Percentiles rank a stretch among this genome's conserved stretches.
phyloP scores from a whole-genome alignment of 2,329 filamentous ascomycete species.

The Penicillium sp. region DNA sequence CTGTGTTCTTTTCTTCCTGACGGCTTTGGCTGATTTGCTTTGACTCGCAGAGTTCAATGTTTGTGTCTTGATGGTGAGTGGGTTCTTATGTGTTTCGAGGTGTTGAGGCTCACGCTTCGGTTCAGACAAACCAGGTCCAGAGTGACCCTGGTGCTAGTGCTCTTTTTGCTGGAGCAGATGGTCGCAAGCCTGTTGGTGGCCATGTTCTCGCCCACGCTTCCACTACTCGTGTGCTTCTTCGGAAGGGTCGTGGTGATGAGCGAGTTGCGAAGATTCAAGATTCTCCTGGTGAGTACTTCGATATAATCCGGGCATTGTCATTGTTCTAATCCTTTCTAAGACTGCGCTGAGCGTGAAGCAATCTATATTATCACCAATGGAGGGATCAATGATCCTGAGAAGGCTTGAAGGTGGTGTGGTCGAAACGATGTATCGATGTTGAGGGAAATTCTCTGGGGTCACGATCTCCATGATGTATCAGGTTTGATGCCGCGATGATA shows the following conservation, averaged over 20 bases:
- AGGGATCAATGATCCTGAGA: slow-evolving; percentile 67
- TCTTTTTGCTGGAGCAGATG: slow-evolving; percentile 66
- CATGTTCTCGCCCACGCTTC: slow-evolving; percentile 70
- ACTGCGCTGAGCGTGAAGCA: slow-evolving; percentile 67
- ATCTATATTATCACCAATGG: slow-evolving; percentile 70
- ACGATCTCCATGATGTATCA: not conserved
- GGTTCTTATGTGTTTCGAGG: not conserved
- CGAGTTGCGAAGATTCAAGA: slow-evolving; percentile 69
- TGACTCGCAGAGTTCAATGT: slow-evolving; percentile 62
- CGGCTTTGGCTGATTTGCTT: slow-evolving; percentile 12
- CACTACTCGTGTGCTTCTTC: slow-evolving; percentile 63
- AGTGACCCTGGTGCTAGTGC: slow-evolving; percentile 68
- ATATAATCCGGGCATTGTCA: not conserved
- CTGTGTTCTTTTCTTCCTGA: not conserved
- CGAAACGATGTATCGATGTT: not conserved
- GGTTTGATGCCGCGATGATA: not conserved
- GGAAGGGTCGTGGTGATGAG: slow-evolving; percentile 69
- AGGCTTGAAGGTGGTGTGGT: slow-evolving; percentile 44
- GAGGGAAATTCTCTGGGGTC: not conserved
- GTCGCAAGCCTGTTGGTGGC: slow-evolving; percentile 65
- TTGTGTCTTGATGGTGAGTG: slow-evolving; percentile 59
- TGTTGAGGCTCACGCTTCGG: slow-evolving; percentile 6
- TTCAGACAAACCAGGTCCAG: slow-evolving; percentile 68
- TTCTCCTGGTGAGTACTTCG: slow-evolving; percentile 54
- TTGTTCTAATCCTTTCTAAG: slow-evolving; percentile 36